These are phyloP conservation scores for Curvularia hawaiiensis DNA, from an alignment of 2,329 filamentous ascomycete species.

Conservation along the genomic window DNA sequence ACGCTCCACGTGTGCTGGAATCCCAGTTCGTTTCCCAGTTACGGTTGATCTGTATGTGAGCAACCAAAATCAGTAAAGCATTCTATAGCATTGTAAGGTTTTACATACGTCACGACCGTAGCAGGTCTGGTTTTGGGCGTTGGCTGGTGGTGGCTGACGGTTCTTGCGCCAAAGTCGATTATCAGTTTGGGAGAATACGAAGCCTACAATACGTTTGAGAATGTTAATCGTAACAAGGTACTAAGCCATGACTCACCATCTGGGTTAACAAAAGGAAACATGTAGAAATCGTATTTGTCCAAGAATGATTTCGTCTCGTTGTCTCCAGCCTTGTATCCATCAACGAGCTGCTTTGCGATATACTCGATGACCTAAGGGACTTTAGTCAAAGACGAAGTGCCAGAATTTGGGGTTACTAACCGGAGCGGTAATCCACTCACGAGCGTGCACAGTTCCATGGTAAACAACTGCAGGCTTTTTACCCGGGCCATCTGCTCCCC, in stretches of 20 bases:
- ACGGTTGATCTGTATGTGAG: slow-evolving; percentile 18
- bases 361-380: slow-evolving; percentile 30
- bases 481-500: slow-evolving; percentile 38
- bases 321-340: slow-evolving; percentile 34
- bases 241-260: slow-evolving; percentile 25
- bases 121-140: slow-evolving; percentile 36
- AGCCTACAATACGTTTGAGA: slow-evolving; percentile 25
- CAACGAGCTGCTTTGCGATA: slow-evolving; percentile 34
- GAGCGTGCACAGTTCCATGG: slow-evolving; percentile 41
- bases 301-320: slow-evolving; percentile 40
- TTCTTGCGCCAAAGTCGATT: slow-evolving; percentile 46
- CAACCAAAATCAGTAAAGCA: not conserved
- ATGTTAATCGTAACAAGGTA: too few relatives aligned
- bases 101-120: slow-evolving; percentile 37
- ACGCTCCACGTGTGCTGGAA: slow-evolving; percentile 33
- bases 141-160: slow-evolving; percentile 30
- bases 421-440: slow-evolving; percentile 49
- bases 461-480: slow-evolving; percentile 42
- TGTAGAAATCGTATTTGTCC: slow-evolving; percentile 41
- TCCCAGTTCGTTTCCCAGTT: slow-evolving; percentile 44
- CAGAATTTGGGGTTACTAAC: slow-evolving; percentile 31
- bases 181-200: slow-evolving; percentile 42
- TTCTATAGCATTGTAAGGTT: not conserved
- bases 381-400: not conserved
- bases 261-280: slow-evolving; percentile 41